Evolutionary conservation across 371 early-diverging fungal species (phyloP), one percentile per base, ranked within the genome.

Genomic region (Mortierella sp.): DNA sequence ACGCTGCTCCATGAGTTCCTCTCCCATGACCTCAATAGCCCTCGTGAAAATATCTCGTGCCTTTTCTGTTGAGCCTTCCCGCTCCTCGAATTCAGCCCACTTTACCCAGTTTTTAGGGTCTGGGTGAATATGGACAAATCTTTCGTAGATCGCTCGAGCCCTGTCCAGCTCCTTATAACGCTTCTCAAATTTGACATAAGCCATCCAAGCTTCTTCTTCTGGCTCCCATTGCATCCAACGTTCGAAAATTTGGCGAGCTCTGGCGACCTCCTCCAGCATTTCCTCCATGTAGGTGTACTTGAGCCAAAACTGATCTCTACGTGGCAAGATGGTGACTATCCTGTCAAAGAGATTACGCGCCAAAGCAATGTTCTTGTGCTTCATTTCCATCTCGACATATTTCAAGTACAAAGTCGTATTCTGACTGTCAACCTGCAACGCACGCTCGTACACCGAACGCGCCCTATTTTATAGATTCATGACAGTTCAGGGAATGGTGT

Each of bases 171-270:
- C 97, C 40, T 89, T 72, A 79, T 98, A 97, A 58, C 98, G 88
- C 70, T 89, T 88, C 83, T 99, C 99, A 85, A 98, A 93, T 84
- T 97, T 96, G 67, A 98, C 93, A 75, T 96, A 99, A 0, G 97
- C 96, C 83, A 87, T 86, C 98, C 98, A 99, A 0, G 97, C 97
- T 14, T 92, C 91, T 74, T 94, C 96, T 55, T 90, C 87, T 3
- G 98, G 98, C 73, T 98, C 97, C 98, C 99, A 98, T 67, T 94
- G 90, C 97, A 99, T 97, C 99, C 99, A 99, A 52, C 99, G 92
- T 68, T 98, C 97, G 88, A 98, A 99, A 24, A 99, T 94, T 64
- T 94, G 94, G 28, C 98, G 89, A 8, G 96, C 96, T 6, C 96
- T 96, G 3, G 92, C 89, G 0, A 97, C 90, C 68, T 98, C 97